Percentiles rank a stretch among this genome's conserved stretches.
These are phyloP conservation scores for Tetragonia tetragonoides DNA, from an alignment of 148 eudicot species.

Conservation along the genomic window DNA sequence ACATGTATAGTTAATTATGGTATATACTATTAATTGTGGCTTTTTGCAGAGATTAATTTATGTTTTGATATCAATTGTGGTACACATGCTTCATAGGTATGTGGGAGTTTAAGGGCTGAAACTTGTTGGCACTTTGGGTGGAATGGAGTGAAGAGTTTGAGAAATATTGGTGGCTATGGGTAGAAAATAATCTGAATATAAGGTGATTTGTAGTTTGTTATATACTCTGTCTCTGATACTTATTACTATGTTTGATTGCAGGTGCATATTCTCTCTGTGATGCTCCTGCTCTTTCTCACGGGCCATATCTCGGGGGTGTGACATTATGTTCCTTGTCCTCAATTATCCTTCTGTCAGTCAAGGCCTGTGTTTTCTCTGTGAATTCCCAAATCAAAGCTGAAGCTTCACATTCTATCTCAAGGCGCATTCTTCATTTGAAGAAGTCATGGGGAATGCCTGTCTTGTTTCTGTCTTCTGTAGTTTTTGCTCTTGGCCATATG, in stretches of 20 bases:
- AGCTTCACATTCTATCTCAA: conserved; percentile 65
- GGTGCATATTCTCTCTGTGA: conserved; percentile 87
- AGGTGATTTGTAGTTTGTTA: not conserved
- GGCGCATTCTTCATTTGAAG: conserved; percentile 75
- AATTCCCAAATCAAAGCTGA: conserved; percentile 82
- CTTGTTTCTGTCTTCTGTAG: conserved; percentile 86
- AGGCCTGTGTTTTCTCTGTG: conserved; percentile 83
- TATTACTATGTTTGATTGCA: conserved; percentile 30
- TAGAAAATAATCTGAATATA: not conserved
- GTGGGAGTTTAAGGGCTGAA: not conserved
- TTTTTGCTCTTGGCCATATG: conserved; percentile 95
- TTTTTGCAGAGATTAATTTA: not conserved
- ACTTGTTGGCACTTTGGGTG: not conserved
- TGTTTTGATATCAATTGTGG: not conserved
- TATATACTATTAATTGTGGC: not conserved
- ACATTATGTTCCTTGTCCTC: conserved; percentile 69
- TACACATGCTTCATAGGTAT: not conserved
- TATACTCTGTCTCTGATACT: not conserved
- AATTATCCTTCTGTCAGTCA: conserved; percentile 70
- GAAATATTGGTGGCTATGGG: not conserved
- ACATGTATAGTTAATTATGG: not conserved
- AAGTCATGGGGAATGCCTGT: conserved; percentile 99
- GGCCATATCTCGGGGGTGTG: conserved; percentile 91
- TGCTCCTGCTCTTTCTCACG: conserved; percentile 83
- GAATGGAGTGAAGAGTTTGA: not conserved